Conservation (phyloP, 257 asterid species). For the Cruciata laevipes region DNA sequence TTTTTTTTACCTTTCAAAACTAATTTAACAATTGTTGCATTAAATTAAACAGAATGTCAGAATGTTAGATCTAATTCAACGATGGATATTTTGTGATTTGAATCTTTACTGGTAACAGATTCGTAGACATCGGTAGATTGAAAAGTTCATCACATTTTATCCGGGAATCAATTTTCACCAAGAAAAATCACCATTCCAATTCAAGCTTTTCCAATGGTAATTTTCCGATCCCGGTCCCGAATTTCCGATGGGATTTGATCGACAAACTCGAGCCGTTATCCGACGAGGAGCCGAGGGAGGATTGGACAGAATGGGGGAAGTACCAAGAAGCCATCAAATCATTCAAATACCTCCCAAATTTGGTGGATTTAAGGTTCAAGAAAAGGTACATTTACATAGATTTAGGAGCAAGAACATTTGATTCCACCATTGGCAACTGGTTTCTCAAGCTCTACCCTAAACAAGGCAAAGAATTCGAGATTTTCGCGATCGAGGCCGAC, state of each 20-base stretch:
- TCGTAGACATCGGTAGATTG: constrained; percentile 4
- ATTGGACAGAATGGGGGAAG: constrained; percentile 14
- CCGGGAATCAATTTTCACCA: constrained; percentile 11
- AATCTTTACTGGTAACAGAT: neutral
- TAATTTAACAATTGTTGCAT: too few species aligned
- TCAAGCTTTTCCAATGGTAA: neutral
- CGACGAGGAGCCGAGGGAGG: constrained; percentile 10
- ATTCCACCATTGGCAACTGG: constrained; percentile 18
- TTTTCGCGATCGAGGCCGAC: constrained; percentile 21
- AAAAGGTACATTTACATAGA: constrained; percentile 16
- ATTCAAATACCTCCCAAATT: constrained; percentile 8
- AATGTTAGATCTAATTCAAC: too few species aligned
- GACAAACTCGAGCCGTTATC: constrained; percentile 11
- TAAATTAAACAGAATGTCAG: too few species aligned
- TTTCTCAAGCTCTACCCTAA: constrained; percentile 19
- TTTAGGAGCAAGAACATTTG: constrained; percentile 16
- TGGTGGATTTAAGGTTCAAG: constrained; percentile 19
- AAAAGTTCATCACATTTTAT: neutral
- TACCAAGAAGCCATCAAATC: constrained; percentile 10
- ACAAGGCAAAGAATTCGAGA: constrained; percentile 16
- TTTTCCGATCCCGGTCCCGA: neutral
- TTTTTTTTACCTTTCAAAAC: too few species aligned
- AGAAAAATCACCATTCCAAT: neutral
- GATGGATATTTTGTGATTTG: neutral
- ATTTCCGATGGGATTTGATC: constrained; percentile 7